Percentiles rank a stretch among this genome's conserved stretches.
These are phyloP conservation scores for Agapanthus africanus DNA, from an alignment of 106 monocot genomes.

Conservation along the genomic window DNA sequence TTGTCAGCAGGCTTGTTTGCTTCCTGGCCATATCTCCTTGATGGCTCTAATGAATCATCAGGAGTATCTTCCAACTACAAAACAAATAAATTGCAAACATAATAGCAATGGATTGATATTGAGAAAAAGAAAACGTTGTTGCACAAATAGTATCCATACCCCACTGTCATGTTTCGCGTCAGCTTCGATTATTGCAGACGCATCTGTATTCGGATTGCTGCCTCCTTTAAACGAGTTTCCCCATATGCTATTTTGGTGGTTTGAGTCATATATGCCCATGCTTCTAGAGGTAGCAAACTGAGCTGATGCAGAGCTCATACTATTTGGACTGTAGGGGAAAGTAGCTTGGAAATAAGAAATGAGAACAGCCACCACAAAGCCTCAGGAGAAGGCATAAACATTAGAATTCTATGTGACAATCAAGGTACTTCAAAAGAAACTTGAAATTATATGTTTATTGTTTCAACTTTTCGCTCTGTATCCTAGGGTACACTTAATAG, in stretches of 20 bases:
- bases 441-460: background rate
- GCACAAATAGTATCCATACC: constrained; percentile 37
- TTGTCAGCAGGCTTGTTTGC: constrained; percentile 56
- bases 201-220: constrained; percentile 39
- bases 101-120: background rate
- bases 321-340: constrained; percentile 30
- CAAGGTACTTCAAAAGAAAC: background rate
- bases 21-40: constrained; percentile 48
- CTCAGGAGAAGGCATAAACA: background rate
- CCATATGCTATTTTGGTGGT: constrained; percentile 56
- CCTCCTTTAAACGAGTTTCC: constrained; percentile 50
- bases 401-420: background rate
- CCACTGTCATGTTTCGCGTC: constrained; percentile 36
- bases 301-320: constrained; percentile 48
- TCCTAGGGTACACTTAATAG: background rate
- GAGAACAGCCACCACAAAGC: background rate
- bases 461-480: background rate
- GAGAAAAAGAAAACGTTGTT: background rate
- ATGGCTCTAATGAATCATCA: constrained; percentile 21
- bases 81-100: constrained; percentile 1
- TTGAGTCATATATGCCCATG: constrained; percentile 55
- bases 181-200: constrained; percentile 39
- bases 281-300: constrained; percentile 47
- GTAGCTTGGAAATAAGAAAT: background rate
- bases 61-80: constrained; percentile 49